Conservation (phyloP, 192 early-diverging fungal species). For the Podila clonocystis region DNA sequence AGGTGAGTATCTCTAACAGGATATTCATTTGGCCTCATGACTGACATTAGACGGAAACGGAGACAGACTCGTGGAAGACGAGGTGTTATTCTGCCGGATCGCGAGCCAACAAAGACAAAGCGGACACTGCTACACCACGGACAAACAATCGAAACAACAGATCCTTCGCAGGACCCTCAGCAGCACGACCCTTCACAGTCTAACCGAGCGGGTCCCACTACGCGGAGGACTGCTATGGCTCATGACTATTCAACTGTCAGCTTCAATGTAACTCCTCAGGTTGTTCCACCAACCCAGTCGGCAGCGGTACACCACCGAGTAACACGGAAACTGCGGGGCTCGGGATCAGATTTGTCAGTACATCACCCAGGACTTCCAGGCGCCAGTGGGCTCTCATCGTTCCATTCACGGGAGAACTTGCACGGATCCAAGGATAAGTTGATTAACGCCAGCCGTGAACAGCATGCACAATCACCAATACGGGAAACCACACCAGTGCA, state of each 20-base stretch:
- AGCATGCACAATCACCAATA: conserved; percentile 40
- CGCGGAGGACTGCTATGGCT: conserved; percentile 43
- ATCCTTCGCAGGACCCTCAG: conserved; percentile 28
- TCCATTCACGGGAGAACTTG: conserved; percentile 9
- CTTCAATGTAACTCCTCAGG: conserved; percentile 6
- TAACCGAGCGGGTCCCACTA: conserved; percentile 30
- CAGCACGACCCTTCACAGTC: conserved; percentile 15
- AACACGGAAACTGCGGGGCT: conserved; percentile 36
- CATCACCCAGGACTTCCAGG: conserved; percentile 27
- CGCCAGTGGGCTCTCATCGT: not conserved
- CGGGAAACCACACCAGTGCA: conserved; percentile 46
- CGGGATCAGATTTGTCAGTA: conserved; percentile 36
- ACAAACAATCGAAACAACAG: conserved; percentile 54
- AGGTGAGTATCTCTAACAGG: not conserved
- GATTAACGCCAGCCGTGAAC: conserved; percentile 5
- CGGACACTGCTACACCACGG: conserved; percentile 60
- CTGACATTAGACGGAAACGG: conserved; percentile 75
- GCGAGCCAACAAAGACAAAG: conserved; percentile 74
- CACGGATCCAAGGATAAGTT: conserved; percentile 45
- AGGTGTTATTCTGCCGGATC: conserved; percentile 72
- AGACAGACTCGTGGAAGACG: conserved; percentile 80
- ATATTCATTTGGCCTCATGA: not conserved
- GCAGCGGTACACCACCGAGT: conserved; percentile 21
- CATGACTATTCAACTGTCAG: conserved; percentile 38
- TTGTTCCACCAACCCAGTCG: conserved; percentile 41